Conservation (phyloP, 1,284 basidiomycete species). For the Trichosporon faecale region DNA sequence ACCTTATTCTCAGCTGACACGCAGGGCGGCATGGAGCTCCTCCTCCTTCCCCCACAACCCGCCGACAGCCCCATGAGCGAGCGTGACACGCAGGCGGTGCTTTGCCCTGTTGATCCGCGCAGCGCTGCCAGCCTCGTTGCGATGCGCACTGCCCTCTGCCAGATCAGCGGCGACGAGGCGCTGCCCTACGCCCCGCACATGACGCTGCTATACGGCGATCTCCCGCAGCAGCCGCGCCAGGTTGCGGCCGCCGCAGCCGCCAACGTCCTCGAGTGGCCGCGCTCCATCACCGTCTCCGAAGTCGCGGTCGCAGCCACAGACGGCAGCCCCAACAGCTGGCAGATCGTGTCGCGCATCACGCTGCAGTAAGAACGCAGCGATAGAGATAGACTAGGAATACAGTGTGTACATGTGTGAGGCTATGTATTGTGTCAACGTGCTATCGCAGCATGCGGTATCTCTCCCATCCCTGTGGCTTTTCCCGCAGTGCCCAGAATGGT, state of each 20-base stretch:
- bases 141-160: neutral
- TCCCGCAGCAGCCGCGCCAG: neutral
- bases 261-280: neutral
- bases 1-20: neutral
- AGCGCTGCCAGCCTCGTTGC: neutral
- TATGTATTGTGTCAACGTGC: no score
- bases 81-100: neutral
- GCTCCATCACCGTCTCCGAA: neutral
- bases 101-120: neutral
- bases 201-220: conserved; percentile 2
- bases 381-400: neutral
- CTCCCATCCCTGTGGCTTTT: no score
- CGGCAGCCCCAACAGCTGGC: neutral
- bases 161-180: neutral
- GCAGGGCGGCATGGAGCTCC: neutral
- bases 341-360: neutral
- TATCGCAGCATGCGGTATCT: no score
- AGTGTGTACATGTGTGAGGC: no score
- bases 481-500: no score
- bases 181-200: neutral
- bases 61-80: neutral
- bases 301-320: neutral
- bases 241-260: neutral
- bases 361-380: neutral
- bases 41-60: neutral